Conservation (phyloP, 2,329 filamentous ascomycete genomes). For the Claviceps sp. region DNA sequence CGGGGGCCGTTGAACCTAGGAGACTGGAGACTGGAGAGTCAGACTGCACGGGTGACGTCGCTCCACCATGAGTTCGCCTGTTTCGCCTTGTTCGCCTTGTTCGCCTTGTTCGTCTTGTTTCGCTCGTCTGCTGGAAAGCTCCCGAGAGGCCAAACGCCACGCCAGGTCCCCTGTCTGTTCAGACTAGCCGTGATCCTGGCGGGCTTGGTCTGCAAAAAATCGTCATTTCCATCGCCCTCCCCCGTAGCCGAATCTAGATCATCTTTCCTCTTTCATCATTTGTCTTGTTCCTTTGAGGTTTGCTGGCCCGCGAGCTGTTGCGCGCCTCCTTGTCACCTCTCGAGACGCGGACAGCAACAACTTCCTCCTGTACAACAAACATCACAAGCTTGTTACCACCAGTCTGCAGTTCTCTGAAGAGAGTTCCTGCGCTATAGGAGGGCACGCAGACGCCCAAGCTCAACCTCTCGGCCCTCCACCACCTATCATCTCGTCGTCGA, state of each 20-base stretch:
- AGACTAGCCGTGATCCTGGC: conserved; percentile 4
- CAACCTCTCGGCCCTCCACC: neutral
- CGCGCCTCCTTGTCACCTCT: neutral
- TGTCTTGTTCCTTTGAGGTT: neutral
- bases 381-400: neutral
- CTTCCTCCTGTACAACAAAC: neutral
- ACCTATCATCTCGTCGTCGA: neutral
- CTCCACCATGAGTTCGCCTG: neutral
- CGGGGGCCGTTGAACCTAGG: neutral
- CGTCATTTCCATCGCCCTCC: conserved; percentile 5
- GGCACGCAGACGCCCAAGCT: neutral
- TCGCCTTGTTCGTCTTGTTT: neutral
- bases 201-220: conserved; percentile 3
- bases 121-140: neutral
- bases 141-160: neutral
- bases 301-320: neutral
- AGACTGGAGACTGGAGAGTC: neutral
- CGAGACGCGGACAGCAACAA: neutral
- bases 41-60: conserved; percentile 6
- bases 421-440: neutral
- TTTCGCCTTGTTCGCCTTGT: neutral
- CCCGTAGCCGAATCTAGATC: neutral
- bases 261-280: neutral
- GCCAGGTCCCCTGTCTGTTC: neutral
- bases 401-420: neutral